phyloP scores from a whole-genome alignment of 306 rosid genomes.

The Acacia confusa region DNA sequence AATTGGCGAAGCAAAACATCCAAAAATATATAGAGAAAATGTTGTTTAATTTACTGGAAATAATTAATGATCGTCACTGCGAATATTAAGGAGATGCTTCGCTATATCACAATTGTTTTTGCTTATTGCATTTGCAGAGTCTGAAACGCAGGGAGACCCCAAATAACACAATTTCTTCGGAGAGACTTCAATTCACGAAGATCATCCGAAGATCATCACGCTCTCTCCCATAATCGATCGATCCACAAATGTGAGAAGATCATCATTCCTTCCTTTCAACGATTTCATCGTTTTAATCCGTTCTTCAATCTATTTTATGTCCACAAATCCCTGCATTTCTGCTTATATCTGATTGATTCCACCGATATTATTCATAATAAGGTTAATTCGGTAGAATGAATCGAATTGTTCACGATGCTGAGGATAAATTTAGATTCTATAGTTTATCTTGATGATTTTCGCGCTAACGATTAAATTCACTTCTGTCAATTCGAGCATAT shows the following conservation, averaged over 20 bases:
- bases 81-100: slow-evolving; percentile 1
- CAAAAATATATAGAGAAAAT: slow-evolving; percentile 1
- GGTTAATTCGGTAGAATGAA: not conserved
- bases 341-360: not conserved
- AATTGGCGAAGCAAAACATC: not conserved
- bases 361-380: not conserved
- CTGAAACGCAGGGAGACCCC: slow-evolving; percentile 12
- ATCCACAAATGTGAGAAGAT: slow-evolving; percentile 21
- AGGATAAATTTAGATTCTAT: not conserved
- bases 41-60: not conserved
- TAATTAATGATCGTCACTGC: not conserved
- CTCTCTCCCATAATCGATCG: not conserved
- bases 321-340: not conserved
- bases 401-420: not conserved
- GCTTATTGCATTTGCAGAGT: slow-evolving; percentile 5
- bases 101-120: not conserved
- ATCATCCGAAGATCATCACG: slow-evolving; percentile 11
- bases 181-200: slow-evolving; percentile 6
- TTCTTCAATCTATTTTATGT: not conserved
- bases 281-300: not conserved
- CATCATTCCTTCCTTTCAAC: not conserved
- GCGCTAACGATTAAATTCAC: too few species aligned
- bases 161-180: slow-evolving; percentile 9
- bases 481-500: not conserved
- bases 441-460: not conserved